A percentile compares a stretch with the other conserved stretches of the same genome.
phyloP scores from a whole-genome alignment of 2,329 filamentous ascomycete genomes.

The Nemania sp. region DNA sequence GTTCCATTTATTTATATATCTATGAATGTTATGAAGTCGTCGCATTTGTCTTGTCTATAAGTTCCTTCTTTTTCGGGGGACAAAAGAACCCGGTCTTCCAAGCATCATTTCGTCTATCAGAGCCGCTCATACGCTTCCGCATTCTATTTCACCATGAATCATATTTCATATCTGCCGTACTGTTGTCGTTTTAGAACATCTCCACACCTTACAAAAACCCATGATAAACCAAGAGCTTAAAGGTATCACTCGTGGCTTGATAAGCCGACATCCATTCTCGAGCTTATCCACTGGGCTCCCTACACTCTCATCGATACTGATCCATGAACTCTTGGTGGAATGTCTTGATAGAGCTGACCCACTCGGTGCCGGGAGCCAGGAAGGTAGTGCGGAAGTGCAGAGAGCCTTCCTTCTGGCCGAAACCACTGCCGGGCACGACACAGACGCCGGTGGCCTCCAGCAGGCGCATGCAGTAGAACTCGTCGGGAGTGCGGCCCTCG shows the following conservation, averaged over 20 bases:
- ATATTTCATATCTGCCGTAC: background rate
- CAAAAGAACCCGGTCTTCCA: background rate
- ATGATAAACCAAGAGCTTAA: background rate
- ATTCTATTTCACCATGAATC: background rate
- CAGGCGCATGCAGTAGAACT: slow-evolving; percentile 90
- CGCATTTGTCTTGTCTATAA: background rate
- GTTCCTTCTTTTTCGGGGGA: background rate
- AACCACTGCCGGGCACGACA: slow-evolving; percentile 88
- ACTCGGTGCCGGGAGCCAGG: slow-evolving; percentile 92
- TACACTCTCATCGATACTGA: slow-evolving; percentile 60
- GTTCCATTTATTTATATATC: no score
- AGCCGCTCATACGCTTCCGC: background rate
- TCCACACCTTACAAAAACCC: background rate
- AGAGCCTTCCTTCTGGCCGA: slow-evolving; percentile 89
- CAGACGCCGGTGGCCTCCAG: slow-evolving; percentile 95
- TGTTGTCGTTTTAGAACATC: no score
- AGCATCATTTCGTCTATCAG: slow-evolving; percentile 7
- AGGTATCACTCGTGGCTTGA: no score
- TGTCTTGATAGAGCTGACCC: slow-evolving; percentile 82
- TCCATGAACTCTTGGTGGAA: slow-evolving; percentile 93
- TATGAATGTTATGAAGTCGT: no score
- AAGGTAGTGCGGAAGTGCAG: slow-evolving; percentile 97
- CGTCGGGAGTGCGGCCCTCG: slow-evolving; percentile 77
- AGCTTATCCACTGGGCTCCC: background rate
- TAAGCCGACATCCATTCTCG: background rate